Percentiles rank a stretch among this genome's conserved stretches.
phyloP scores from a whole-genome alignment of 163 green algal species.

The Scenedesmus sp. region DNA sequence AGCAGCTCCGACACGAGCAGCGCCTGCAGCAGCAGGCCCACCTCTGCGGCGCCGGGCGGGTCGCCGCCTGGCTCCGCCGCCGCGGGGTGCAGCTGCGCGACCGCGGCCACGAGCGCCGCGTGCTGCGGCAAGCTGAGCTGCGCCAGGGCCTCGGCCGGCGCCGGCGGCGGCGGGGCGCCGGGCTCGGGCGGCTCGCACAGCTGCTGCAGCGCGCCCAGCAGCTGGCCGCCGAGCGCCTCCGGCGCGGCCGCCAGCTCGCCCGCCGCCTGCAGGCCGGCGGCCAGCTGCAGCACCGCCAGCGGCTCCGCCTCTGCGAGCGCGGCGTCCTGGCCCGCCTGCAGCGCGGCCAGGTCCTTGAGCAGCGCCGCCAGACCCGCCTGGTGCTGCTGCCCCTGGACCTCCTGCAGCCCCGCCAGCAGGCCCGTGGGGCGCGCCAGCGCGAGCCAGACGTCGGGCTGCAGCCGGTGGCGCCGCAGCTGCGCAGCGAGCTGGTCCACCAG shows the following conservation, averaged over 20 bases:
- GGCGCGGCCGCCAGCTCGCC: not conserved
- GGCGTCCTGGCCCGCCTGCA: not conserved
- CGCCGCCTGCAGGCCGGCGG: not conserved
- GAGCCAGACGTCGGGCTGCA: not conserved
- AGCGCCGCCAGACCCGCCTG: constrained; percentile 2
- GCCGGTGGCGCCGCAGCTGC: not conserved
- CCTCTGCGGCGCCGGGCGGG: not conserved
- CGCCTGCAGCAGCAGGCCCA: constrained; percentile 24
- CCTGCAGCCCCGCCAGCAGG: not conserved
- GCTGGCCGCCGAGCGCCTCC: constrained; percentile 3
- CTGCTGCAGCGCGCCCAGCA: not conserved
- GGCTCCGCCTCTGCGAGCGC: not conserved
- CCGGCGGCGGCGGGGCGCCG: not conserved
- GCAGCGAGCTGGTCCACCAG: constrained; percentile 8
- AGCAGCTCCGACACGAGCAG: constrained; percentile 24
- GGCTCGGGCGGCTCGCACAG: not conserved
- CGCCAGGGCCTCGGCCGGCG: constrained; percentile 3
- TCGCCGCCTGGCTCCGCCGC: no score
- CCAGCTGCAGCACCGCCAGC: constrained; percentile 11
- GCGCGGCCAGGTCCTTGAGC: not conserved
- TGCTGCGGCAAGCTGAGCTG: not conserved
- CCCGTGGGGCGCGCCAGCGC: constrained; percentile 1
- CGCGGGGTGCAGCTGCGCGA: no score
- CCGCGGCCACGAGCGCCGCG: not conserved
- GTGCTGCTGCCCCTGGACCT: not conserved